These are phyloP conservation scores for Parietaria judaica DNA, from an alignment of 306 rosid genomes.

Conservation along the genomic window DNA sequence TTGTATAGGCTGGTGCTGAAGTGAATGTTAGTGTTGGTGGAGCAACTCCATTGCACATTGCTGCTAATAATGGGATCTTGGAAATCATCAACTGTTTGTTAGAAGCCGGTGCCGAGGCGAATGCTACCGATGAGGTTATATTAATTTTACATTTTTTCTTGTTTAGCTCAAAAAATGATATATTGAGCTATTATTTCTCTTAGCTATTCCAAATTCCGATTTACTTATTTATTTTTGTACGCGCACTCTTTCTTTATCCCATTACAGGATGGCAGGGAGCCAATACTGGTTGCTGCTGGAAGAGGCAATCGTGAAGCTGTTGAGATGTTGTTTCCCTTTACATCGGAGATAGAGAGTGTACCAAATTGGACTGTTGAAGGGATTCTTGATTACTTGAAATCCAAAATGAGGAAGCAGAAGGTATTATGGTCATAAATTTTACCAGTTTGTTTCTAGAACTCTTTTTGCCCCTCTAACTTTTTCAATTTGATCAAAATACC, in stretches of 20 bases:
- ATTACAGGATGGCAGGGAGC: slow-evolving; percentile 77
- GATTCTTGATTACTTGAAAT: slow-evolving; percentile 38
- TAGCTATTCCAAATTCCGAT: too few relatives aligned
- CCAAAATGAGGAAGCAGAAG: slow-evolving; percentile 48
- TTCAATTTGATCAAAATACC: too few relatives aligned
- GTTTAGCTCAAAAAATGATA: not conserved
- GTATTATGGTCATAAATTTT: slow-evolving; percentile 29
- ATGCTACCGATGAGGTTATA: slow-evolving; percentile 53
- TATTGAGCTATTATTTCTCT: not conserved
- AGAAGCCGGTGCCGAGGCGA: slow-evolving; percentile 85
- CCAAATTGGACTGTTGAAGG: slow-evolving; percentile 77
- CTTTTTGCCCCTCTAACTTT: too few relatives aligned
- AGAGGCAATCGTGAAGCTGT: slow-evolving; percentile 58
- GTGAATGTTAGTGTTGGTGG: slow-evolving; percentile 87
- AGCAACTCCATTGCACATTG: slow-evolving; percentile 88
- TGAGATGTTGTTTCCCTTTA: slow-evolving; percentile 71
- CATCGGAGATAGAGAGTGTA: slow-evolving; percentile 50
- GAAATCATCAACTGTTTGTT: slow-evolving; percentile 59
- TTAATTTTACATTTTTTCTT: not conserved
- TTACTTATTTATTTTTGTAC: too few relatives aligned
- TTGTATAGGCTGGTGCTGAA: slow-evolving; percentile 71
- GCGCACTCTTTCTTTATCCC: not conserved
- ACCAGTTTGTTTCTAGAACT: not conserved
- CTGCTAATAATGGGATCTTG: slow-evolving; percentile 64
- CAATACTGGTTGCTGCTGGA: slow-evolving; percentile 68